Evolutionary conservation across 257 asterid species (phyloP), one percentile per base, ranked within the genome.

Genomic region (Gentiana straminea): DNA sequence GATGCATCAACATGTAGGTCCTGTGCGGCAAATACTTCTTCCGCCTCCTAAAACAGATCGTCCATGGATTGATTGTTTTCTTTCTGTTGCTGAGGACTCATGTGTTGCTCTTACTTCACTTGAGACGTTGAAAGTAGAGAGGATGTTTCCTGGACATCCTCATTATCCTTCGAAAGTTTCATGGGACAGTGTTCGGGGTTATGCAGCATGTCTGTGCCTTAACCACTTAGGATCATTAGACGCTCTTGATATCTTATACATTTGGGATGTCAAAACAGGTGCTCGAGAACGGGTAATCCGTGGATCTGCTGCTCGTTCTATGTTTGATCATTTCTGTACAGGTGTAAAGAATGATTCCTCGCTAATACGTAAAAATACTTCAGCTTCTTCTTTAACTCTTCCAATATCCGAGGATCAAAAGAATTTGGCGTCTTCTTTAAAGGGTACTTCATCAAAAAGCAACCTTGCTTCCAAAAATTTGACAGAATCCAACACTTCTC

Each of bases 241-340:
- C 65, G 54, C 75, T 49, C 80, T 70, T 51, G 93, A 87, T 73
- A 68, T 87, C 74, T 73, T 91, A 51, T 91, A 83, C 81, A 85
- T 91, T 64, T 91, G 98, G 97, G 98, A 91, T 70, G 79, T 83
- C 55, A 91, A 87, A 72, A 84, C 96, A 3, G 98, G 98, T 73
- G 94, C 94, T 61, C 94, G 97, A 59, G 98, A 91, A 76, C 74
- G 97, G 66, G 84, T 87, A 51, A 94, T 91, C 65, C 88, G 84
- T 52, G 98, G 98, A 62, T 75, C 86, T 72, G 94, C 98, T 48
- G 94, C 97, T 61, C 88, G 81, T 71, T 84, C 97, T 46, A 87
- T 87, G 98, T 82, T 87, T 65, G 92, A 91, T 63, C 94, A 91
- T 85, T 85, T 91, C 66, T 81, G 75, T 64, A 63, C 51, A 37